Base-by-base conservation (phyloP, 768 basidiomycete species). In the Leccinellum albellum region DNA sequence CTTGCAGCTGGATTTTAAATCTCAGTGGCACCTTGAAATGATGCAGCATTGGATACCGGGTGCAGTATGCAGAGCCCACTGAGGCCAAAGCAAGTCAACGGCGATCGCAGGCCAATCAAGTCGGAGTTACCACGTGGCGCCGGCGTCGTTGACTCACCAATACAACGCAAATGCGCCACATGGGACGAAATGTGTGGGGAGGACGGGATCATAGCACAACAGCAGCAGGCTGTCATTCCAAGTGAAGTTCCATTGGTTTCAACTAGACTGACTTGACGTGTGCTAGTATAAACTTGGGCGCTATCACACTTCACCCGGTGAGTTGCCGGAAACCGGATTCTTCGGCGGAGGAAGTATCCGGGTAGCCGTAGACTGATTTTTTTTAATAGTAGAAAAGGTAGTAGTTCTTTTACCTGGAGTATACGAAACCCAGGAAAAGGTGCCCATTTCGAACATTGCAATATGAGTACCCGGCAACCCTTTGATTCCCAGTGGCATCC, bases 401-500 rank as follows among this genome's bases (percentile, higher is more conserved):
- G n/a, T n/a, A n/a, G n/a, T n/a, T n/a, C n/a, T n/a, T n/a, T n/a
- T n/a, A n/a, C n/a, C n/a, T n/a, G n/a, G n/a, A n/a, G n/a, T n/a
- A n/a, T n/a, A n/a, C n/a, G n/a, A n/a, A n/a, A n/a, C n/a, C n/a
- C n/a, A n/a, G n/a, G n/a, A n/a, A n/a, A n/a, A n/a, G n/a, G n/a
- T n/a, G n/a, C n/a, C n/a, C n/a, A n/a, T n/a, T n/a, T n/a, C n/a
- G n/a, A n/a, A n/a, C n/a, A n/a, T n/a, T n/a, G n/a, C n/a, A n/a
- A n/a, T n/a, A n/a, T n/a, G n/a, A n/a, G n/a, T n/a, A n/a, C n/a
- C n/a, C n/a, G n/a, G n/a, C n/a, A n/a, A n/a, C n/a, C n/a, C 24
- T 31, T 51, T 44, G 23, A 17, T 63, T 59, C 46, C 56, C 10
- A 42, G 40, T 42, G 35, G 9, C 35, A 37, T 37, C 17, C 61